These are phyloP conservation scores for Aspergillus fumigatus DNA, from an alignment of 2,329 filamentous ascomycete species.

Conservation along the genomic window DNA sequence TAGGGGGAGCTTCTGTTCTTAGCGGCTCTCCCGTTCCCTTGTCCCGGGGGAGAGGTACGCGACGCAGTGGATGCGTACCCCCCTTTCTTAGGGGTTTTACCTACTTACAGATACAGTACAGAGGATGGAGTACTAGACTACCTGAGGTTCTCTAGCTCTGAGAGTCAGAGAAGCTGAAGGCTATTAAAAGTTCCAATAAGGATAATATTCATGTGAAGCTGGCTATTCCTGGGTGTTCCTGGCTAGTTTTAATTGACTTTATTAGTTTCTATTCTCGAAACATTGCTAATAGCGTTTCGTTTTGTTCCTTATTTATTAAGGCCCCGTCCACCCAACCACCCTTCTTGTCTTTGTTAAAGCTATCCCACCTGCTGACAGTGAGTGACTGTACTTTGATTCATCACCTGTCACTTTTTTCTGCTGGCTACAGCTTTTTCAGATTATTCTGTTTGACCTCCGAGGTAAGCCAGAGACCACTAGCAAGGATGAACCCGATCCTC, in stretches of 20 bases:
- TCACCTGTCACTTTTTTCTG: background rate
- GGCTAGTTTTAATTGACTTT: conserved; percentile 1
- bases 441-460: background rate
- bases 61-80: conserved; percentile 20
- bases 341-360: background rate
- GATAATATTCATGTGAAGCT: background rate
- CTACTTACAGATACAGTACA: background rate
- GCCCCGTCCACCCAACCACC: background rate
- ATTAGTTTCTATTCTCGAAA: conserved; percentile 3
- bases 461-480: background rate
- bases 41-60: conserved; percentile 32
- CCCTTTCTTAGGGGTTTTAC: conserved; percentile 22
- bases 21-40: conserved; percentile 29
- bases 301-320: background rate
- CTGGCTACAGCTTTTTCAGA: background rate
- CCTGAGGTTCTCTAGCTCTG: background rate
- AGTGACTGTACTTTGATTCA: background rate
- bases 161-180: background rate
- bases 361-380: background rate
- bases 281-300: background rate
- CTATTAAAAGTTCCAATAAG: background rate
- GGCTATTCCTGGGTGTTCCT: background rate
- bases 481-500: background rate
- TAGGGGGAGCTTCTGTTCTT: conserved; percentile 12
- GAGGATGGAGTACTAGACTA: no score